These are phyloP conservation scores for Phlebopus sp. DNA, from an alignment of 1,284 basidiomycete genomes.

Conservation along the genomic window DNA sequence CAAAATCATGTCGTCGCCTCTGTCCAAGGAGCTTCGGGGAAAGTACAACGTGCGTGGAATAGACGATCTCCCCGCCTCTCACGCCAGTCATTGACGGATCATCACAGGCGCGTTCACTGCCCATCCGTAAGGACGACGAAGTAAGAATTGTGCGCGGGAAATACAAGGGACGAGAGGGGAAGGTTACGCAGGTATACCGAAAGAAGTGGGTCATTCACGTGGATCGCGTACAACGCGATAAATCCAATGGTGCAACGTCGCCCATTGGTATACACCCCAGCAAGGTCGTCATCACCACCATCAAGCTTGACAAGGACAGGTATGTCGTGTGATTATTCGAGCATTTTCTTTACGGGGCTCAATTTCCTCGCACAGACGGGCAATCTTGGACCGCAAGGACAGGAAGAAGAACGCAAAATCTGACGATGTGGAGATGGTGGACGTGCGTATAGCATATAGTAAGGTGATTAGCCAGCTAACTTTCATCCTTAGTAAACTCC, in stretches of 20 bases:
- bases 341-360: conserved; percentile 6
- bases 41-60: conserved; percentile 82
- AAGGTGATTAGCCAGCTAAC: conserved; percentile 11
- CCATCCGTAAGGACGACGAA: conserved; percentile 98
- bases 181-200: conserved; percentile 96
- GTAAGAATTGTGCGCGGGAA: conserved; percentile 95
- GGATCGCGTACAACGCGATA: conserved; percentile 97
- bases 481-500: conserved; percentile 21
- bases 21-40: conserved; percentile 92
- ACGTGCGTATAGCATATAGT: conserved; percentile 48
- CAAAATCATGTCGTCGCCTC: conserved; percentile 96
- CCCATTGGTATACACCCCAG: conserved; percentile 96
- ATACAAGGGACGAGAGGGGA: conserved; percentile 98
- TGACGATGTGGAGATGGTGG: conserved; percentile 73
- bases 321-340: conserved; percentile 32
- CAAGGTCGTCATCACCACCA: conserved; percentile 92
- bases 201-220: conserved; percentile 99
- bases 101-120: conserved; percentile 82
- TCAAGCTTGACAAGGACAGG: conserved; percentile 91
- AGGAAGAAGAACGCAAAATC: conserved; percentile 55
- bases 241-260: conserved; percentile 93
- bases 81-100: neutral
- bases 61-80: neutral
- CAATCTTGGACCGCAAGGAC: conserved; percentile 81
- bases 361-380: conserved; percentile 53